phyloP scores from a whole-genome alignment of 805 yeast species.

The Tetrapisispora fleetii region DNA sequence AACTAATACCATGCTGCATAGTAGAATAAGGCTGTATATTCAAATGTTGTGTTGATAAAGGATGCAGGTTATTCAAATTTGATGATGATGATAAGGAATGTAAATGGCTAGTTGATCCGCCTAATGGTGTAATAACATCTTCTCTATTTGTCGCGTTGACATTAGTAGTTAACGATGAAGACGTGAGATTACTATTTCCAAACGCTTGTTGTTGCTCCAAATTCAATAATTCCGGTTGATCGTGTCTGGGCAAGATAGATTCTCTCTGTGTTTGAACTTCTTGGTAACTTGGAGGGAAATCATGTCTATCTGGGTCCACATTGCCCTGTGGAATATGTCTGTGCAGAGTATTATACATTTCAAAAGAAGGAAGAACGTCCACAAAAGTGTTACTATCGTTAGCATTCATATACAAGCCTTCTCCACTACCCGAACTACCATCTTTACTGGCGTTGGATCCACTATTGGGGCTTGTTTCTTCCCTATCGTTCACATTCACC shows the following conservation, averaged over 20 bases:
- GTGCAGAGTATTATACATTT: conserved; percentile 46
- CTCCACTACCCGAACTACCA: not conserved
- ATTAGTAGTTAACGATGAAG: not conserved
- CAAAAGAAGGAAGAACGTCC: conserved; percentile 60
- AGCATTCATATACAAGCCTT: not conserved
- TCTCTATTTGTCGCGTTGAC: not conserved
- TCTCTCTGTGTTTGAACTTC: conserved; percentile 13
- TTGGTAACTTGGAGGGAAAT: conserved; percentile 30
- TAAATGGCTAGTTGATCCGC: not conserved
- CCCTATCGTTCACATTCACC: not conserved
- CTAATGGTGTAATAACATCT: conserved; percentile 1
- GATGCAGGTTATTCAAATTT: conserved; percentile 4
- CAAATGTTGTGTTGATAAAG: conserved; percentile 9
- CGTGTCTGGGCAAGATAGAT: conserved; percentile 8
- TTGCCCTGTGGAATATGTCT: conserved; percentile 35
- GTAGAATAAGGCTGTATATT: conserved; percentile 4
- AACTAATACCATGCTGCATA: not conserved
- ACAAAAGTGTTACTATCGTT: conserved; percentile 21
- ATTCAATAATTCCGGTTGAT: conserved; percentile 4
- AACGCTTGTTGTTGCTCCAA: not conserved
- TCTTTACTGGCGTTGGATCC: not conserved
- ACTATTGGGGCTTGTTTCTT: not conserved
- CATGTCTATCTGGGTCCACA: conserved; percentile 22
- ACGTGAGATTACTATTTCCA: not conserved
- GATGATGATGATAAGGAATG: conserved; percentile 5